Conservation (phyloP, 768 basidiomycete species). For the Tylopilus sp. region DNA sequence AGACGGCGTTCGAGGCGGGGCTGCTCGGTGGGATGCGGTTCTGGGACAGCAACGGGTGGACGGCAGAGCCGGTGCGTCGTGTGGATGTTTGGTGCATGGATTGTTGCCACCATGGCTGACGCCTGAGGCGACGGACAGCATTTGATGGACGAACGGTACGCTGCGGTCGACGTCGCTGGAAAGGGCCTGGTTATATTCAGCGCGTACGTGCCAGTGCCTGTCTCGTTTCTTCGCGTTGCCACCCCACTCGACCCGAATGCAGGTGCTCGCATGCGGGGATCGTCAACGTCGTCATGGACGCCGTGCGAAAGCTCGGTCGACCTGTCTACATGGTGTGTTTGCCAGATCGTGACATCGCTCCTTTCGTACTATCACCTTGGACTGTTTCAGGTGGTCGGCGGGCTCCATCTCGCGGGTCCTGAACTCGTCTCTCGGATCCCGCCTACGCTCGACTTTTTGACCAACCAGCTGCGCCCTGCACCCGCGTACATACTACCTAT, state of each 20-base stretch:
- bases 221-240: no score
- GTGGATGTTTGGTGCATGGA: not conserved
- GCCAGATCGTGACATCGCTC: not conserved
- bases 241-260: no score
- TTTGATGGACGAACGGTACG: conserved; percentile 83
- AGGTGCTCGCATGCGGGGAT: conserved; percentile 81
- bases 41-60: conserved; percentile 43
- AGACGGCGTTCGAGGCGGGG: conserved; percentile 66
- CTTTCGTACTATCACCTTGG: not conserved
- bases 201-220: conserved; percentile 69
- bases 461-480: conserved; percentile 52
- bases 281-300: conserved; percentile 77
- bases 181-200: conserved; percentile 83
- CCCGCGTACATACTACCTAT: conserved; percentile 76
- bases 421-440: conserved; percentile 61
- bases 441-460: conserved; percentile 69
- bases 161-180: conserved; percentile 70
- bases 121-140: conserved; percentile 38
- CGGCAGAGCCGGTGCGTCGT: conserved; percentile 47
- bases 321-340: conserved; percentile 77
- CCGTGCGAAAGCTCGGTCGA: conserved; percentile 53
- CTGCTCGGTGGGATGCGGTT: conserved; percentile 67
- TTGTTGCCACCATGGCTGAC: no score
- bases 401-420: conserved; percentile 76
- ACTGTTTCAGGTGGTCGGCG: conserved; percentile 63